Percentiles rank a stretch among this genome's conserved stretches.
These are phyloP conservation scores for Acephala macrosclerotiorum DNA, from an alignment of 2,329 filamentous ascomycete species.

Conservation along the genomic window DNA sequence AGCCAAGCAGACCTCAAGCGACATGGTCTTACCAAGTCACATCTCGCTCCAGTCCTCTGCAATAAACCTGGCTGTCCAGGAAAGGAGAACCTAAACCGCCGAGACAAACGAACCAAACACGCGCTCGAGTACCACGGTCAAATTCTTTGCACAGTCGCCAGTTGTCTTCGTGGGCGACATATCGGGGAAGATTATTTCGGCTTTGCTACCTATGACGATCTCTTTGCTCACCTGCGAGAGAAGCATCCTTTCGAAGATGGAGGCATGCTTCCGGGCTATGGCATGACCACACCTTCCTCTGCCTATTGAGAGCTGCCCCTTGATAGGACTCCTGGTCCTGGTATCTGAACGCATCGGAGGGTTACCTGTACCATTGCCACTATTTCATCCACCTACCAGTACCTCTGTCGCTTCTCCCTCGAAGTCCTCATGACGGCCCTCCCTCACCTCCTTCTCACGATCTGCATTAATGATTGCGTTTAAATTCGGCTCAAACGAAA, in stretches of 20 bases:
- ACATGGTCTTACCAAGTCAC: background rate
- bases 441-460: background rate
- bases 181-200: background rate
- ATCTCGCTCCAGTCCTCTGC: background rate
- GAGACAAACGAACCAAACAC: background rate
- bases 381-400: background rate
- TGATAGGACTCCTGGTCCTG: background rate
- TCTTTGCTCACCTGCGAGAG: background rate
- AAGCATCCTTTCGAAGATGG: background rate
- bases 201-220: background rate
- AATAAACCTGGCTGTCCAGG: background rate
- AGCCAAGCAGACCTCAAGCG: background rate
- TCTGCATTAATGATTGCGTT: background rate
- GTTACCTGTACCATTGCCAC: background rate
- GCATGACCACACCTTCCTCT: background rate
- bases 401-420: background rate
- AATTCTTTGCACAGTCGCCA: background rate
- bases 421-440: background rate
- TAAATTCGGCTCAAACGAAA: background rate
- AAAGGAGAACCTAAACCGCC: background rate
- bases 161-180: background rate
- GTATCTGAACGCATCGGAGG: background rate
- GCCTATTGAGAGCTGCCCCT: background rate
- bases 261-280: too few species aligned
- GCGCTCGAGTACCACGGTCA: background rate